Base-by-base conservation (phyloP, 176 grass and related monocot genomes). In the Cymbopogon citratus region DNA sequence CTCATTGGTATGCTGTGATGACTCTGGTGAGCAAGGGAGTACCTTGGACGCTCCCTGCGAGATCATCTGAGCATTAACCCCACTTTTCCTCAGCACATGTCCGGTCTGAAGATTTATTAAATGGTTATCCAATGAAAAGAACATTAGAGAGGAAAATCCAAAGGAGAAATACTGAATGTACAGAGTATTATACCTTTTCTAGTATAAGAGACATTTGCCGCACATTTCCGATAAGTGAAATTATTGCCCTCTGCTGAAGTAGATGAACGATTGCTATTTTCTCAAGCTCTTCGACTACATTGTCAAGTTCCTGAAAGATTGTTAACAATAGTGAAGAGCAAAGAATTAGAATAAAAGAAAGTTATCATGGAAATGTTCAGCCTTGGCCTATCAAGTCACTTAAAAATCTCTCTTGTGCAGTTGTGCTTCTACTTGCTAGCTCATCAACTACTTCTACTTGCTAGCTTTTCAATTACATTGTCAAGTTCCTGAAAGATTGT, bases 21-120 rank as follows among this genome's bases (percentile, higher is more conserved):
- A n/a, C 69, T 15, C 27, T 9, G 76, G 16, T 8, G 46, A 56
- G 5, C 12, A 34, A 45, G 21, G 40, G 24, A 44, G 25, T 85
- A 99, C 97, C 91, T 99, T 99, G 5, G 97, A 99, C 34, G 96
- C 93, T 35, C 96, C 96, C 44, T 95, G 96, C 10, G 97, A 99
- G 73, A 99, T 96, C 97, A 99, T 99, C 77, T 99, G 91, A 28
- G 96, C 97, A 54, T 93, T 95, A 16, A 99, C 84, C 23, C 87
- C 83, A 26, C 73, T 93, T 85, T 91, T 91, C 87, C 97, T 85
- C 60, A 93, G 33, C 83, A 99, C 91, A 51, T 86, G 85, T 54
- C 95, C 93, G n/a, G 97, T 91, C 97, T 99, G 59, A 26, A 63
- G 77, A 64, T 73, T 40, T 39, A 26, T 62, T n/a, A 83, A 28